Conservation (phyloP, 2,329 filamentous ascomycete genomes). For the Dactylellina drechsleri region DNA sequence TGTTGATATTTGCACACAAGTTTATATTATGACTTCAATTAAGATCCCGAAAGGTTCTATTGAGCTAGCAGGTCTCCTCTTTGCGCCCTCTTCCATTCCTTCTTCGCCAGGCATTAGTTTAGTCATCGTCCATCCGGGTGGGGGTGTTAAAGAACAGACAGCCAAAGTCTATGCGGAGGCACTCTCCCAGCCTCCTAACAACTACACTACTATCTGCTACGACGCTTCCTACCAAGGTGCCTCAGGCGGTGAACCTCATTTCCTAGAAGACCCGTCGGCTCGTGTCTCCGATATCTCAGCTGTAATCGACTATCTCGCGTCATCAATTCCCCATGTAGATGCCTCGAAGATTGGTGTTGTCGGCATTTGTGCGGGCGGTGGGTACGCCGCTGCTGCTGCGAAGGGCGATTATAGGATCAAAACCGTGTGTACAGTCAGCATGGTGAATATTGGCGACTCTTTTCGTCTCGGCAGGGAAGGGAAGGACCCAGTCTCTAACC, state of each 20-base stretch:
- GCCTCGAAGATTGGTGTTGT: conserved; percentile 61
- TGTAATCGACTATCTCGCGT: conserved; percentile 61
- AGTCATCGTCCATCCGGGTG: conserved; percentile 60
- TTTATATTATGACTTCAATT: not conserved
- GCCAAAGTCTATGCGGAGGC: conserved; percentile 60
- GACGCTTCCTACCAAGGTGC: conserved; percentile 63
- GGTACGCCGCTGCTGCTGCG: conserved; percentile 61
- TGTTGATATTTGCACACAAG: too few species aligned
- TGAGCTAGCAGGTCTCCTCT: conserved; percentile 9
- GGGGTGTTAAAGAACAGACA: conserved; percentile 62
- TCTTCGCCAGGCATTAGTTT: conserved; percentile 49
- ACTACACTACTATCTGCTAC: conserved; percentile 60
- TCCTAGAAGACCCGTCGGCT: conserved; percentile 62
- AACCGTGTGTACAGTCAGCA: conserved; percentile 60
- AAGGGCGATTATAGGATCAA: conserved; percentile 61
- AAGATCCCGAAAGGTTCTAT: conserved; percentile 3
- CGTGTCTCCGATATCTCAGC: conserved; percentile 61
- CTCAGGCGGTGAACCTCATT: conserved; percentile 60
- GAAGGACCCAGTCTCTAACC: not conserved
- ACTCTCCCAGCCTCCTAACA: conserved; percentile 56
- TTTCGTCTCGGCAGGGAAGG: conserved; percentile 57
- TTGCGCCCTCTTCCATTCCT: not conserved
- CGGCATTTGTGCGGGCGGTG: conserved; percentile 62
- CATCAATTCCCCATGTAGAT: conserved; percentile 39
- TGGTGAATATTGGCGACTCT: conserved; percentile 60